Conservation (phyloP, 371 early-diverging fungal genomes). For the Scutellospora calospora region DNA sequence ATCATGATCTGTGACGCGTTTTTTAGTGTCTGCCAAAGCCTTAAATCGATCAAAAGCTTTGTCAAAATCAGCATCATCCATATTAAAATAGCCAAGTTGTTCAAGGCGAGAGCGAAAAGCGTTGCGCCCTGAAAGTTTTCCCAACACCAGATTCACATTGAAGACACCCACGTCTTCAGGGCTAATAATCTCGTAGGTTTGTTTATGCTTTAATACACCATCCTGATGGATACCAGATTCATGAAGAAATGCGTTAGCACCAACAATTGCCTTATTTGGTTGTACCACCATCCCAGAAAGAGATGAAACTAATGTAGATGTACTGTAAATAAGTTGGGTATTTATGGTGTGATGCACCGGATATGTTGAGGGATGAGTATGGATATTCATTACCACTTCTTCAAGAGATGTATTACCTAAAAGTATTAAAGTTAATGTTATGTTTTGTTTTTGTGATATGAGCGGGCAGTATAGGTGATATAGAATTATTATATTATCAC, state of each 20-base stretch:
- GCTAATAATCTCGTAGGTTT: slow-evolving; percentile 95
- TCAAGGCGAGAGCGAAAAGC: slow-evolving; percentile 87
- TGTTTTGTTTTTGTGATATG: too few species aligned
- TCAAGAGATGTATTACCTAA: slow-evolving; percentile 94
- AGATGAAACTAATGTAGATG: slow-evolving; percentile 88
- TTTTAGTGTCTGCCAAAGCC: slow-evolving; percentile 89
- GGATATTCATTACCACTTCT: slow-evolving; percentile 94
- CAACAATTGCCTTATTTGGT: slow-evolving; percentile 97
- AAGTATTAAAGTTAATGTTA: slow-evolving; percentile 18
- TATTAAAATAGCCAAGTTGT: slow-evolving; percentile 78
- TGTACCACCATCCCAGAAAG: slow-evolving; percentile 94
- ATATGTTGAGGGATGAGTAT: slow-evolving; percentile 85
- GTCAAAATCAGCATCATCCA: slow-evolving; percentile 75
- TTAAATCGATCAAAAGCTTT: slow-evolving; percentile 89
- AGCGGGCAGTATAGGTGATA: too few species aligned
- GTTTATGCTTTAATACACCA: slow-evolving; percentile 93
- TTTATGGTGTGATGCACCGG: slow-evolving; percentile 91
- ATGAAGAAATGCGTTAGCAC: slow-evolving; percentile 96
- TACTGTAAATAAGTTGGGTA: slow-evolving; percentile 85
- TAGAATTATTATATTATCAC: slow-evolving; percentile 5
- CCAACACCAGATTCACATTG: slow-evolving; percentile 85
- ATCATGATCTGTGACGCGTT: slow-evolving; percentile 91
- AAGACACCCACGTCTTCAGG: slow-evolving; percentile 92
- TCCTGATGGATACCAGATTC: slow-evolving; percentile 98
- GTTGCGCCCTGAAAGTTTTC: slow-evolving; percentile 96